Evolutionary conservation across 306 rosid genomes (phyloP), one percentile per base, ranked within the genome.

Genomic region (Inga laurina): DNA sequence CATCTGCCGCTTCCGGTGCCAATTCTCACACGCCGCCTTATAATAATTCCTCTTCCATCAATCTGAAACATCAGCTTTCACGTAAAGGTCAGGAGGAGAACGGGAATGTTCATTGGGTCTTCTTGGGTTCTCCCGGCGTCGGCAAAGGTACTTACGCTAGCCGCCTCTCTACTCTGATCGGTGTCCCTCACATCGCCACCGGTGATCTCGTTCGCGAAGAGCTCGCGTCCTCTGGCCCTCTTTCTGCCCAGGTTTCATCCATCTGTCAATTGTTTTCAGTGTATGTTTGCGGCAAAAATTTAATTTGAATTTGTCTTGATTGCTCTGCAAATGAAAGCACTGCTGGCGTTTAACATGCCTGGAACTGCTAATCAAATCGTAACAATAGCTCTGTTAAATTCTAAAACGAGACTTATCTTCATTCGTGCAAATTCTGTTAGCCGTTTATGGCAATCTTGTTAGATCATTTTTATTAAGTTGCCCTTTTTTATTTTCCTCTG

Each of bases 151-250:
- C 99, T 21, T 92, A 93, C 71, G 97, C 98, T 10, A 90, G 94
- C 69, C 99, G 99, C 4, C 92, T 93, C 37, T 96, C 84, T 72
- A 90, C 79, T 48, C 94, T 92, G 75, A 93, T 94, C 76, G 94
- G 95, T 12, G 91, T 96, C n/a, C 98, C 99, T 66, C 97, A 92
- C 88, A 89, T 96, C 82, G 98, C 98, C 75, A 96, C 97, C 37
- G 97, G 98, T 18, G 97, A 96, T 88, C 99, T 96, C 32, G 97
- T 96, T 83, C 97, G 99, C 64, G 90, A 92, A 21, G 97, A 96
- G 84, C 99, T 96, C 76, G 78, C 93, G 2, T 88, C 97, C 77
- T 85, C 93, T 3, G 89, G 92, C 21, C 90, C 97, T 16, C 93
- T 94, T 49, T 88, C 99, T 80, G 83, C 89, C 1, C 88, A 94